Evolutionary conservation across 2,329 filamentous ascomycete genomes (phyloP), one percentile per base, ranked within the genome.

Genomic region (Fusarium longipes): DNA sequence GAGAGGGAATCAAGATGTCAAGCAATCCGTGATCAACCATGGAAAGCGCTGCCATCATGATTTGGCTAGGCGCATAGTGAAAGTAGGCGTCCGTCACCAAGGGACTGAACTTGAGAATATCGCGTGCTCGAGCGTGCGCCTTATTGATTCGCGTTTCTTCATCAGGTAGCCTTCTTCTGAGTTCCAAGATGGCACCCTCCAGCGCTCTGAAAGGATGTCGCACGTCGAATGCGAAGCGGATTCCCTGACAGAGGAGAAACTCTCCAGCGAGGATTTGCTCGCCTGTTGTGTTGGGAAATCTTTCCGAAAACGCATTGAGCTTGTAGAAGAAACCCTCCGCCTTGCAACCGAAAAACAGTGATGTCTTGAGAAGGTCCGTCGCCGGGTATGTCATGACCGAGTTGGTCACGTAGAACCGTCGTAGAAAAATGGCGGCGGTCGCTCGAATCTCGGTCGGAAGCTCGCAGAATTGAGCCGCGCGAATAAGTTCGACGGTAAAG

Each of bases 361-460:
- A 93, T 29, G 93, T 96, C 75, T 94, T 93, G 76, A 97, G 89
- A 70, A 98, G 91, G 66, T 93, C 90, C 65, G 92, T 91, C 0
- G 94, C 95, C 65, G 95, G 92, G 77, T 99, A 98, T 29, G 94
- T 97, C 92, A 98, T 97, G 74, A 94, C 88, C 38, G 92, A 96
- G 80, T 98, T 97, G 74, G 92, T 95, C 35, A 97, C 86, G 82
- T 98, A 99, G 84, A 99, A 98, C 58, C 96, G 91, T 56, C 93
- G 91, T 62, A 99, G 86, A 77, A 96, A 97, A 75, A 96, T 89
- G 63, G 95, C 91, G 5, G 93, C 93, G 8, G 94, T 97, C 6
- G 79, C 74, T 70, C 84, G 82, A 59, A 84, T 84, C 57, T 84
- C 82, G 67, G 82, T 83, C 8, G 82, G 81, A 39, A 84, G 75